These are phyloP conservation scores for Plasmodium falciparum DNA, from an alignment of 169 alveolate species.

Conservation along the genomic window DNA sequence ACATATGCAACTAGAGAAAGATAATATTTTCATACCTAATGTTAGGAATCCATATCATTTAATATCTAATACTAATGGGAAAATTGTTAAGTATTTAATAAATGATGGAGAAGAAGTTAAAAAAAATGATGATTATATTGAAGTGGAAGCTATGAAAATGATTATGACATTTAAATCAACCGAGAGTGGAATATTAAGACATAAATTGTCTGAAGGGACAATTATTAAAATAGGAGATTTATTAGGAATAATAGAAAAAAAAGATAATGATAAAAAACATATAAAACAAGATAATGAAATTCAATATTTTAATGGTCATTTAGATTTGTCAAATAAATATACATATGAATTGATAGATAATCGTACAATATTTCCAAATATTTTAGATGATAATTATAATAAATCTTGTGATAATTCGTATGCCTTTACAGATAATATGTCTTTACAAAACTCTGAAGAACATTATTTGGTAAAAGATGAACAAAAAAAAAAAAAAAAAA, in stretches of 20 bases:
- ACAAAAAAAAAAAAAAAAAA: background rate
- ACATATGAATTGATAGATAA: slow-evolving; percentile 51
- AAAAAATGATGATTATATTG: slow-evolving; percentile 85
- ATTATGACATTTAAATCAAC: slow-evolving; percentile 84
- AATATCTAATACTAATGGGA: slow-evolving; percentile 78
- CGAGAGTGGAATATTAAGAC: slow-evolving; percentile 83
- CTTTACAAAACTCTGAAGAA: background rate
- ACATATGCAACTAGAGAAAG: slow-evolving; percentile 66
- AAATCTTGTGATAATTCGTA: background rate
- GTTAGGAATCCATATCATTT: slow-evolving; percentile 69
- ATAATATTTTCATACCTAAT: slow-evolving; percentile 57
- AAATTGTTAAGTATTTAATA: slow-evolving; percentile 80
- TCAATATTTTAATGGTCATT: slow-evolving; percentile 24
- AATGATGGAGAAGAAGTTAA: slow-evolving; percentile 81
- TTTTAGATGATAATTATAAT: background rate
- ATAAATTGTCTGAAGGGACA: slow-evolving; percentile 85
- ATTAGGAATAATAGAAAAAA: slow-evolving; percentile 77
- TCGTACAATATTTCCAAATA: background rate
- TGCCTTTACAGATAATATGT: background rate
- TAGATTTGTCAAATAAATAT: slow-evolving; percentile 71
- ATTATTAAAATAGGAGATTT: slow-evolving; percentile 85
- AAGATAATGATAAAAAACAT: background rate
- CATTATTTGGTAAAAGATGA: background rate
- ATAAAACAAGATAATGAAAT: slow-evolving; percentile 27
- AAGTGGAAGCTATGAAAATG: slow-evolving; percentile 90